Evolutionary conservation across 495 filamentous ascomycete genomes (phyloP), one percentile per base, ranked within the genome.

Genomic region (Xeromyces bisporus): DNA sequence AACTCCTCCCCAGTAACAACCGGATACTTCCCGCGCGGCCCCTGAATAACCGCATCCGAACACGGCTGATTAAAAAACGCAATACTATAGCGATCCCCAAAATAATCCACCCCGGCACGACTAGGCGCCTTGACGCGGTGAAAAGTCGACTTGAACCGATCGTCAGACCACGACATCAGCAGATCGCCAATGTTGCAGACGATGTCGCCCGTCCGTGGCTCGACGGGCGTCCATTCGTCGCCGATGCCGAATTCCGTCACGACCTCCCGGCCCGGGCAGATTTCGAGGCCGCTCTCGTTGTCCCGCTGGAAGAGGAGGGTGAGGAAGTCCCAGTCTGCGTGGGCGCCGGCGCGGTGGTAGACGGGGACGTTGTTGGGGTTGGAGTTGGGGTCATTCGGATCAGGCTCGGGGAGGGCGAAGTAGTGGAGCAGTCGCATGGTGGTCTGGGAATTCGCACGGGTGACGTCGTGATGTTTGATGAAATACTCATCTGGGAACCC

Each of bases 121-220:
- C 51, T 55, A 7, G 71, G 70, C 23, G 71, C 69, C 50, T 67
- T 67, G 18, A 74, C 69, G 1, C 71, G 62, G 38, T 75, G 73
- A 31, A 73, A 72, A 0, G 67, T 71, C 26, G 65, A 71, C 49
- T 76, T 77, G 50, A 78, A 75, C 18, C 72, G 62, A 43, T 77
- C 75, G 39, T 77, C 73, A 28, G 64, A 73, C 71, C 74, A 77
- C 9, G 58, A 66, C 72, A 78, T 77, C 16, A 80, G 57, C 40
- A 77, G 53, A 43, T 77, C 73, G 9, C 73, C 73, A 35, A 77
- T 75, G 41, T 77, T 80, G 38, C 70, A 75, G 8, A 75, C 69
- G 29, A 75, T 71, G 37, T 72, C 70, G 0, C 66, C 72, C 0
- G 55, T 58, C 2, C 42, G 46, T 1, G 69, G 61, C 44, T 70